phyloP scores from a whole-genome alignment of 768 basidiomycete species.

The Lentinula sp. region DNA sequence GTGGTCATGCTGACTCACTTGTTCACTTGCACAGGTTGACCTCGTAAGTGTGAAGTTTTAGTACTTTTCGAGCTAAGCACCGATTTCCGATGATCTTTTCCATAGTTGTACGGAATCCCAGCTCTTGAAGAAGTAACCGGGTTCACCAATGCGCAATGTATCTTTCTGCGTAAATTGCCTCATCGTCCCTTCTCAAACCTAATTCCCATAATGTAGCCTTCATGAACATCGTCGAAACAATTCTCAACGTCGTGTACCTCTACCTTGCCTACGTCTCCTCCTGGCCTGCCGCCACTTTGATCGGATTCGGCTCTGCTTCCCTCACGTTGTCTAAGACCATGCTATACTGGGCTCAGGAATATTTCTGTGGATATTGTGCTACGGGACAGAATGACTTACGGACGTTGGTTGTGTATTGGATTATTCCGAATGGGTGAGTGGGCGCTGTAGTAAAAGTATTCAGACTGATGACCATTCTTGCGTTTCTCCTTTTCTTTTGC shows the following conservation, averaged over 20 bases:
- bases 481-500: too few species aligned
- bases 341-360: conserved; percentile 68
- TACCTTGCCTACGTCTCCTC: conserved; percentile 61
- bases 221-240: conserved; percentile 73
- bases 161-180: conserved; percentile 14
- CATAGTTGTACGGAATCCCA: conserved; percentile 67
- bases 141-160: conserved; percentile 85
- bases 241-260: conserved; percentile 69
- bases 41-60: conserved; percentile 16
- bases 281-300: conserved; percentile 60
- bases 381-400: conserved; percentile 52
- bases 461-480: too few species aligned
- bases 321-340: conserved; percentile 77
- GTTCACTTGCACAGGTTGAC: conserved; percentile 21
- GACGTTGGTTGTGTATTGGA: conserved; percentile 51
- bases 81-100: not conserved
- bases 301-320: conserved; percentile 65
- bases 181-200: too few species aligned
- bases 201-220: conserved; percentile 43
- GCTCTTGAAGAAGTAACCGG: conserved; percentile 63
- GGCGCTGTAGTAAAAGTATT: too few species aligned
- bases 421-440: conserved; percentile 47
- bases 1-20: not conserved
- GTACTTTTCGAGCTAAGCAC: too few species aligned
- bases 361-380: conserved; percentile 62